Conservation (phyloP, 2,329 filamentous ascomycete species). For the Fusarium haematococcum region DNA sequence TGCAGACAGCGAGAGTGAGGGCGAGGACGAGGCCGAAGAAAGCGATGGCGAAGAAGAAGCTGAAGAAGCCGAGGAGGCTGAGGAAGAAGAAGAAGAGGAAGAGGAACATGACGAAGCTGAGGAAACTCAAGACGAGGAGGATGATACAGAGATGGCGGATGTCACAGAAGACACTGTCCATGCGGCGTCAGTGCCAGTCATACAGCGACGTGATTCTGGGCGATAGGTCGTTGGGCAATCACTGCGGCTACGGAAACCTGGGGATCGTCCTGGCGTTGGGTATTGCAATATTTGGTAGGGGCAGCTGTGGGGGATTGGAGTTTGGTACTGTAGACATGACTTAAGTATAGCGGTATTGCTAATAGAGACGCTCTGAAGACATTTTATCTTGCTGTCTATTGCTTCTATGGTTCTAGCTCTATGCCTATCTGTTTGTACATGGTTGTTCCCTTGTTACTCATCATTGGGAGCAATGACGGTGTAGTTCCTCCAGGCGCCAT, state of each 20-base stretch:
- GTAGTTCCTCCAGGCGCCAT: conserved; percentile 7
- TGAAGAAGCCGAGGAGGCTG: conserved; percentile 27
- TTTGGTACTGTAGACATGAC: neutral
- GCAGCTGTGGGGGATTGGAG: neutral
- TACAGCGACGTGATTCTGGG: neutral
- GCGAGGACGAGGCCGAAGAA: conserved; percentile 44
- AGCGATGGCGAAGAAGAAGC: conserved; percentile 34
- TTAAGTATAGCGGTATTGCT: neutral
- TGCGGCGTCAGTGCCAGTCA: neutral
- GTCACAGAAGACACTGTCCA: conserved; percentile 22
- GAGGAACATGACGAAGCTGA: conserved; percentile 29
- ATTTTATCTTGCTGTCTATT: neutral
- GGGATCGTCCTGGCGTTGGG: conserved; percentile 17
- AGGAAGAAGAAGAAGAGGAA: conserved; percentile 12
- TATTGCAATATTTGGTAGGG: conserved; percentile 7
- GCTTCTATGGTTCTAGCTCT: neutral
- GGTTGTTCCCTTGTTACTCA: neutral
- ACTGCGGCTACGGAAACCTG: neutral
- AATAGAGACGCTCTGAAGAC: neutral
- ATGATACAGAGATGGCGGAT: conserved; percentile 33
- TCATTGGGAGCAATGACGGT: conserved; percentile 1
- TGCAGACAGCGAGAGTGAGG: conserved; percentile 51
- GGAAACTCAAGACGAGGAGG: conserved; percentile 27
- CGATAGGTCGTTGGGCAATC: neutral
- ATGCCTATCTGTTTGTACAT: neutral